Conservation (phyloP, 345 rosid genomes). For the Odontarrhena argentea region DNA sequence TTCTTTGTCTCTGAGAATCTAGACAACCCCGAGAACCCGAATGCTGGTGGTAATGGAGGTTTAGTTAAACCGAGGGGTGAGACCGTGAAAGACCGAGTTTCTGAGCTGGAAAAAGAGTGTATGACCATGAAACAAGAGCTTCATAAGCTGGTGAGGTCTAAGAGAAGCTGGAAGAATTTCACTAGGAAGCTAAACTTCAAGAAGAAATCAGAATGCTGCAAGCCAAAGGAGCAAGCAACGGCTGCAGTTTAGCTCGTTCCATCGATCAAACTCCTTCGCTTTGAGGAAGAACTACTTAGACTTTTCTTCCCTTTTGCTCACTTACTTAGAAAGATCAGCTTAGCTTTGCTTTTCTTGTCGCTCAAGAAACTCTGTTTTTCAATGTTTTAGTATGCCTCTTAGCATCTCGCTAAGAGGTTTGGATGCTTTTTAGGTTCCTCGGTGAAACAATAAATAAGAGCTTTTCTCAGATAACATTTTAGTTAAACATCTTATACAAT, state of each 20-base stretch:
- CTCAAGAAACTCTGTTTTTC: slow-evolving; percentile 19
- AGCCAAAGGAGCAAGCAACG: slow-evolving; percentile 49
- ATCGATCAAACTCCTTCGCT: slow-evolving; percentile 4
- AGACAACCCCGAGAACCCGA: slow-evolving; percentile 49
- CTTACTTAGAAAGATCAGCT: slow-evolving; percentile 28
- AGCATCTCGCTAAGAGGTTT: slow-evolving; percentile 33
- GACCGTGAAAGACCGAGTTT: slow-evolving; percentile 58
- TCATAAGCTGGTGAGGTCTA: slow-evolving; percentile 58
- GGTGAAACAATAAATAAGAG: neutral
- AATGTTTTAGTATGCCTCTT: slow-evolving; percentile 14
- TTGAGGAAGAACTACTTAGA: slow-evolving; percentile 10
- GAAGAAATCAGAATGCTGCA: slow-evolving; percentile 59
- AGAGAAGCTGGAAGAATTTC: slow-evolving; percentile 61
- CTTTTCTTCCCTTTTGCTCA: slow-evolving; percentile 1
- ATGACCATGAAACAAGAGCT: slow-evolving; percentile 65
- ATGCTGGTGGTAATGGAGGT: slow-evolving; percentile 38
- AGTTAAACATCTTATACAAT: slow-evolving; percentile 32
- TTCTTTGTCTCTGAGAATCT: slow-evolving; percentile 68
- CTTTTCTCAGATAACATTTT: slow-evolving; percentile 23
- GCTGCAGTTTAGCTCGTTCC: slow-evolving; percentile 26
- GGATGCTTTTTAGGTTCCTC: slow-evolving; percentile 11
- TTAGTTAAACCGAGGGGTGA: slow-evolving; percentile 35
- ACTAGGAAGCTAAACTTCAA: slow-evolving; percentile 54
- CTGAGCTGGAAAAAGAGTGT: slow-evolving; percentile 73
- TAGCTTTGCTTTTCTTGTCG: slow-evolving; percentile 31